Evolutionary conservation across 306 rosid genomes (phyloP).

Genomic region (Benincasa hispida): DNA sequence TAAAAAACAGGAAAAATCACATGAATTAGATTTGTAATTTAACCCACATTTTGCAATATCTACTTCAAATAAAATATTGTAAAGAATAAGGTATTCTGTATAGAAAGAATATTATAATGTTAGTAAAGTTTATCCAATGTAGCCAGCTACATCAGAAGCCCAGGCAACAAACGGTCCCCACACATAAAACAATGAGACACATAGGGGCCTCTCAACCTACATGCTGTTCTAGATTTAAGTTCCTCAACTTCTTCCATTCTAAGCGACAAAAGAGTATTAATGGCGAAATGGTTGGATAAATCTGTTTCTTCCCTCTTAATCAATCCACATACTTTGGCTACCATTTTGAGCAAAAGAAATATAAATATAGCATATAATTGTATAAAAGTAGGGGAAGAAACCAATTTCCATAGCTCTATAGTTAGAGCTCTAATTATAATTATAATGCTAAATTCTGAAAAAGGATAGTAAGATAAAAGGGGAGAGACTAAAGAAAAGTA

Average conservation of each 20-base stretch:
- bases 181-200: neutral
- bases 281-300: neutral
- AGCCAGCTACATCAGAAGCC: neutral
- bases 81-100: neutral
- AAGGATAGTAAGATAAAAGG: neutral
- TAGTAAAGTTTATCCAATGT: neutral
- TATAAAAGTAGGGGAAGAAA: neutral
- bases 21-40: neutral
- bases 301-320: neutral
- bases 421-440: neutral
- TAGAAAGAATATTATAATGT: neutral
- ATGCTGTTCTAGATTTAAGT: neutral
- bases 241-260: neutral
- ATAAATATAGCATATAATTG: neutral
- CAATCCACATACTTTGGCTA: neutral
- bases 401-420: neutral
- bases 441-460: neutral
- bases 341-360: neutral
- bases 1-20: neutral
- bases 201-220: neutral
- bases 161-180: neutral
- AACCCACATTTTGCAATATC: neutral
- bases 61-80: neutral
- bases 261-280: neutral
- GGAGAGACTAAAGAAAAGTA: neutral